Percentiles rank a stretch among this genome's conserved stretches.
Conservation (phyloP, 768 basidiomycete genomes). For the Dendrothele bispora region DNA sequence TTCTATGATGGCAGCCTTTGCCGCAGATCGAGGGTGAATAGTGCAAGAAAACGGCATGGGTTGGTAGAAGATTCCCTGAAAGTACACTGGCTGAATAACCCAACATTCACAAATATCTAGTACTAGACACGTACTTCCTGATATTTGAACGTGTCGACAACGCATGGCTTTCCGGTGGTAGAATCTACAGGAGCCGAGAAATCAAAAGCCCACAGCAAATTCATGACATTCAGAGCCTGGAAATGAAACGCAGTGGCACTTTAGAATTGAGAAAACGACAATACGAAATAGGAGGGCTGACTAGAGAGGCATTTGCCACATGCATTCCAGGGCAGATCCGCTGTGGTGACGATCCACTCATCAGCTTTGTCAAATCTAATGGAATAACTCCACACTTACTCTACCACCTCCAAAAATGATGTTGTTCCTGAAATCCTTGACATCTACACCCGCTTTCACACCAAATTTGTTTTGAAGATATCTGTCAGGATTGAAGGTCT, state of each 20-base stretch:
- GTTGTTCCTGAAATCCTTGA: constrained; percentile 9
- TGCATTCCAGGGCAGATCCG: constrained; percentile 20
- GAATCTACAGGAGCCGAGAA: constrained; percentile 13
- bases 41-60: too few relatives aligned
- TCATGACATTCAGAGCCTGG: constrained; percentile 24
- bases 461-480: constrained; percentile 16
- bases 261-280: not conserved
- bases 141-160: constrained; percentile 12
- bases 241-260: not conserved
- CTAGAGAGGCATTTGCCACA: constrained; percentile 16
- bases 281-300: constrained; percentile 4
- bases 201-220: constrained; percentile 30
- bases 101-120: too few relatives aligned
- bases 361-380: not conserved
- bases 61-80: too few relatives aligned
- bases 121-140: constrained; percentile 17
- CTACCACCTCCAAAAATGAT: constrained; percentile 17
- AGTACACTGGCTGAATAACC: too few relatives aligned
- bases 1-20: too few relatives aligned
- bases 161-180: constrained; percentile 4
- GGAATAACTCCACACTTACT: constrained; percentile 10
- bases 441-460: constrained; percentile 11
- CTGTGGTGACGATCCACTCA: constrained; percentile 6
- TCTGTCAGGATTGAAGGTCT: constrained; percentile 16
- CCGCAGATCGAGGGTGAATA: too few relatives aligned